Conservation (phyloP, 208 protist species). For the Naegleria gruberi region DNA sequence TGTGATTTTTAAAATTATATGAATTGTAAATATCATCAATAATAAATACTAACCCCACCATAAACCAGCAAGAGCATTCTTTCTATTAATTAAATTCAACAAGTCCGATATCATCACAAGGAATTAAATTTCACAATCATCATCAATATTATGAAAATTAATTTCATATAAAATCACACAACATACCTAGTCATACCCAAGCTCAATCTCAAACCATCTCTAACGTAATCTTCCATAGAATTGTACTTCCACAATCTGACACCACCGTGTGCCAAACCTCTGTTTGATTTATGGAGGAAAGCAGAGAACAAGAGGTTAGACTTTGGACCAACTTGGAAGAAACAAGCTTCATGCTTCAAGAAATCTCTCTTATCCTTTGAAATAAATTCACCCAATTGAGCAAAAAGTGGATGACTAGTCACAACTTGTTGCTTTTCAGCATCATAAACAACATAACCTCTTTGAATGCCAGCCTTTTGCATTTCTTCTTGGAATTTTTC, state of each 20-base stretch:
- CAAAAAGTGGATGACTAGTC: background rate
- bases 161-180: too few species aligned
- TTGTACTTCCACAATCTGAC: constrained; percentile 6
- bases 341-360: background rate
- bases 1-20: background rate
- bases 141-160: too few species aligned
- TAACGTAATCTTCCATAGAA: background rate
- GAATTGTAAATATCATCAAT: background rate
- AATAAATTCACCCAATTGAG: background rate
- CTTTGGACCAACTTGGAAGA: background rate
- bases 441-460: constrained; percentile 6
- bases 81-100: too few species aligned
- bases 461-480: background rate
- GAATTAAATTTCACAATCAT: too few species aligned
- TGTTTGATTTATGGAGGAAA: background rate
- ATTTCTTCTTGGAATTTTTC: background rate
- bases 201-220: background rate
- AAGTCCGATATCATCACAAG: too few species aligned
- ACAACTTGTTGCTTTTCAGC: background rate
- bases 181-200: background rate
- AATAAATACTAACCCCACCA: background rate
- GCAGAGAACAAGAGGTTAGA: background rate
- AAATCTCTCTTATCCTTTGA: background rate
- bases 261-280: background rate
- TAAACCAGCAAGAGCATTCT: background rate